Evolutionary conservation across 805 yeast genomes (phyloP).

Genomic region (Nakazawaea anatomiae): DNA sequence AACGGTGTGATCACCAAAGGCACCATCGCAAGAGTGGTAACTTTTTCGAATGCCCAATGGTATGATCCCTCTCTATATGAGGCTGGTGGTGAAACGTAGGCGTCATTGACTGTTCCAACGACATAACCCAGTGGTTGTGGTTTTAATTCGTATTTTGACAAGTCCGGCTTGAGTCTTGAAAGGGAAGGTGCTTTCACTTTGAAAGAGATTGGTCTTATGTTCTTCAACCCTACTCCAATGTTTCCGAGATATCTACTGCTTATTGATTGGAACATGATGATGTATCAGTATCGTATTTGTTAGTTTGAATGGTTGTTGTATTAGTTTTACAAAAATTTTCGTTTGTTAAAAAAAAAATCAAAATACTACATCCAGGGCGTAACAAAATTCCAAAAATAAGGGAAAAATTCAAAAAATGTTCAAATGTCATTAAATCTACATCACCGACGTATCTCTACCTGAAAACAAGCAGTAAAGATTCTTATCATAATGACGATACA

Average conservation of each 20-base stretch:
- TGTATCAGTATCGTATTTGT: background rate
- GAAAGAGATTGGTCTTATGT: background rate
- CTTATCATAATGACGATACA: too few species aligned
- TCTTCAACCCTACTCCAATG: background rate
- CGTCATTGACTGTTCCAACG: conserved; percentile 69
- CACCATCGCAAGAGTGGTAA: conserved; percentile 51
- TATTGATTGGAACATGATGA: background rate
- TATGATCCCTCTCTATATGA: conserved; percentile 57
- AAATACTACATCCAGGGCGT: too few species aligned
- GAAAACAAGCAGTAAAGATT: too few species aligned
- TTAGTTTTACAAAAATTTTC: conserved; percentile 3
- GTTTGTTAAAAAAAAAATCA: background rate
- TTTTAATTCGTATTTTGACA: conserved; percentile 4
- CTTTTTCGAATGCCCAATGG: conserved; percentile 71
- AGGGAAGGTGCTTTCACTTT: conserved; percentile 1
- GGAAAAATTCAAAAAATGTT: too few species aligned
- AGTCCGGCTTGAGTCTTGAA: background rate
- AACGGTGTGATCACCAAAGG: conserved; percentile 63
- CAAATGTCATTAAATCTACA: too few species aligned
- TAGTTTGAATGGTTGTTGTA: background rate
- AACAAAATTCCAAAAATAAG: too few species aligned
- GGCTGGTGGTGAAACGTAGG: conserved; percentile 55
- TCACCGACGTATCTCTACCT: too few species aligned
- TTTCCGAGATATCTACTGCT: background rate
- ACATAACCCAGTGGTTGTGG: conserved; percentile 73